A percentile compares a stretch with the other conserved stretches of the same genome.
phyloP scores from a whole-genome alignment of 1,284 basidiomycete species.

The Moniliella sp. region DNA sequence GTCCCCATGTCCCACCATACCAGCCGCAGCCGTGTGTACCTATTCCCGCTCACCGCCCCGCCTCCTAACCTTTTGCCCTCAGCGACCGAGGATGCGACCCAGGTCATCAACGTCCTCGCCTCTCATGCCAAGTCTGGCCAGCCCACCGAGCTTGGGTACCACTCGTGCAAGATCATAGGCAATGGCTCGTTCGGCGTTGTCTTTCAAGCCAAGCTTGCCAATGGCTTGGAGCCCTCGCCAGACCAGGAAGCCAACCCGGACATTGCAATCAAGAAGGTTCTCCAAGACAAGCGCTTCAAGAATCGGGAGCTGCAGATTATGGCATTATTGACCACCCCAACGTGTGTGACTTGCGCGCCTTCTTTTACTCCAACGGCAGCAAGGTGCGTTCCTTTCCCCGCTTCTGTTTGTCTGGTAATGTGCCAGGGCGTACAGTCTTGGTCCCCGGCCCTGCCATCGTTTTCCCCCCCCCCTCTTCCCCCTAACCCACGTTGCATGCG shows the following conservation, averaged over 20 bases:
- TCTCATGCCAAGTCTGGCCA: constrained; percentile 81
- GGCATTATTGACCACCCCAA: constrained; percentile 91
- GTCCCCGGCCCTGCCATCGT: no score
- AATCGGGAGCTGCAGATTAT: constrained; percentile 99
- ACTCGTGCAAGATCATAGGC: constrained; percentile 86
- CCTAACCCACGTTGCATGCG: constrained; percentile 7
- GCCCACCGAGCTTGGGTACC: constrained; percentile 71
- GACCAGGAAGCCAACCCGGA: constrained; percentile 37
- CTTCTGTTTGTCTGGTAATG: no score
- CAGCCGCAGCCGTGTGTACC: no score
- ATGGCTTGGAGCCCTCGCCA: constrained; percentile 21
- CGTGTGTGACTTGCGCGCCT: constrained; percentile 86
- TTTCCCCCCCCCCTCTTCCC: no score
- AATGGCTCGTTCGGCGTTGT: constrained; percentile 98
- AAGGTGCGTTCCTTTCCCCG: constrained; percentile 49
- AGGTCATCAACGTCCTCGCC: constrained; percentile 79
- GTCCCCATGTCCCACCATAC: no score
- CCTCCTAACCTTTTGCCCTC: no score
- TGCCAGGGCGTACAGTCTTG: no score
- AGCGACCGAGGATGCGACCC: constrained; percentile 62
- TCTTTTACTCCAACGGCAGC: constrained; percentile 97
- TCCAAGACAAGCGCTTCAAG: constrained; percentile 99
- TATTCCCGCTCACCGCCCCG: no score
- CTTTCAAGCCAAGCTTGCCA: constrained; percentile 49
- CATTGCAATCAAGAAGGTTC: constrained; percentile 97